A percentile compares a stretch with the other conserved stretches of the same genome.
phyloP scores from a whole-genome alignment of 352 stramenopile genomes.

The Blastocystis sp. region DNA sequence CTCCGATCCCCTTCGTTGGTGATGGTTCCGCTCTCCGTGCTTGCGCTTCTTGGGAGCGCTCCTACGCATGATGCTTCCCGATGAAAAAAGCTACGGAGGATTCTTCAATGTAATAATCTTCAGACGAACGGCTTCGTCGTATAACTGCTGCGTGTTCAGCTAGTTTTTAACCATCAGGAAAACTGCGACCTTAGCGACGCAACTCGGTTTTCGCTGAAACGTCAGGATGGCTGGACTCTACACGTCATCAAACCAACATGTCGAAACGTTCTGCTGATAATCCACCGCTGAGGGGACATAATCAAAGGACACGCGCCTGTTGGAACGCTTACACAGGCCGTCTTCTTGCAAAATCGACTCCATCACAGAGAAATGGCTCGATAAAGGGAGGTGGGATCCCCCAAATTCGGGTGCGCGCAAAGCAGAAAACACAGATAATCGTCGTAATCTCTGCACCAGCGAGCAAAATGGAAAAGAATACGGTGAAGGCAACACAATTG shows the following conservation, averaged over 20 bases:
- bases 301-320: conserved; percentile 47
- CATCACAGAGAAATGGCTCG: too few species aligned
- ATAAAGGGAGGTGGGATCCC: too few species aligned
- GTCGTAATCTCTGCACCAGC: too few species aligned
- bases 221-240: conserved; percentile 40
- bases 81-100: neutral
- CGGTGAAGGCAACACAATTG: conserved; percentile 20
- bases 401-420: too few species aligned
- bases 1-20: neutral
- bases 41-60: neutral
- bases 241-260: neutral
- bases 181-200: neutral
- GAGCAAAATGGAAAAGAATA: conserved; percentile 54
- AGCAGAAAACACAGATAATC: too few species aligned
- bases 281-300: conserved; percentile 28
- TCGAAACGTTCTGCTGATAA: conserved; percentile 31
- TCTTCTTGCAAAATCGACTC: too few species aligned
- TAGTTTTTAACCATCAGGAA: neutral
- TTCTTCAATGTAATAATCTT: conserved; percentile 26
- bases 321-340: neutral
- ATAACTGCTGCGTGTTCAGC: conserved; percentile 35
- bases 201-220: conserved; percentile 47
- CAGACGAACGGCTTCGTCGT: conserved; percentile 8
- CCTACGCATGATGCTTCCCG: neutral
- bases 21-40: neutral